Base-by-base conservation (phyloP, 305 asterid genomes). In the Caryopteris hybrid region DNA sequence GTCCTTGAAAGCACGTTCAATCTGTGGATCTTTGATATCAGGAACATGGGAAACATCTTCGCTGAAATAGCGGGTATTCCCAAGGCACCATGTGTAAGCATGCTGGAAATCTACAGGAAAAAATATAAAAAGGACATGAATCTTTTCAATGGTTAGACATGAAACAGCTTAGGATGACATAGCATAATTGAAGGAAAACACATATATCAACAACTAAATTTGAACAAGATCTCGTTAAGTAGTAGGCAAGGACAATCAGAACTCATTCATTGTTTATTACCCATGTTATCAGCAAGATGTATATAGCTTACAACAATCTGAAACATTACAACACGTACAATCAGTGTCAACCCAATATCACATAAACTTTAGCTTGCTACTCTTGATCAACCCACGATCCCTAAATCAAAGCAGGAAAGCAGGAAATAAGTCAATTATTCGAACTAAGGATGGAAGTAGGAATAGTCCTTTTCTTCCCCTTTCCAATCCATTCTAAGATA, bases 1-100 rank as follows among this genome's bases (percentile, higher is more conserved):
- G 85, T 94, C 96, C 79, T 91, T 91, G 51, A 94, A 81, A 16
- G 88, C 91, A 60, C 83, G 79, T 52, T 83, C 81, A 25, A 94
- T 84, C 64, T 83, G 90, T 0, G 66, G 75, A 78, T 91, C 96
- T 54, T 82, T 83, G 60, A 91, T 79, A 10, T 29, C 80, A 68
- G 97, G 96, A 78, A 83, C 65, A 52, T 77, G 88, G 8, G 88
- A 11, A 50, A 79, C 75, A 77, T 80, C 90, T 41, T 86, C 90
- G 23, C 96, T 79, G 82, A 86, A 94, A 70, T 55, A 78, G 20
- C 96, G 92, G 56, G 64, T 57, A 64, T 77, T 73, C 74, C 92
- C 90, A 53, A 79, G 48, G 31, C 75, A 68, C 74, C 65, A 71
- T 61, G 86, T 72, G 72, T 79, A 82, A 59, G 88, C 71, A 75